phyloP scores from a whole-genome alignment of 345 rosid genomes.

The Turnera subulata region DNA sequence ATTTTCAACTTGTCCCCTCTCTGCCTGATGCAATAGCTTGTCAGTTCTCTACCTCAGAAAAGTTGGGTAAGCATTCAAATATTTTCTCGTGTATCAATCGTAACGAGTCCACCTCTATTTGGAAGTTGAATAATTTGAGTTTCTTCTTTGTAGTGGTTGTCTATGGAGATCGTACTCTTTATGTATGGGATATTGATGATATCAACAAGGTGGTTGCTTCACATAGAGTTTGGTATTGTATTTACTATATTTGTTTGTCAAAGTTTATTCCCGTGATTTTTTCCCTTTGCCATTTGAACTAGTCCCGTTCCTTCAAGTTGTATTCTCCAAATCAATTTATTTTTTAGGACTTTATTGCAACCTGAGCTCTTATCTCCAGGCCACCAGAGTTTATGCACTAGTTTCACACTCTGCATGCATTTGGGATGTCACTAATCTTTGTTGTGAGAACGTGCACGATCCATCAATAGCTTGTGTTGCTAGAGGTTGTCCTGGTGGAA shows the following conservation, averaged over 20 bases:
- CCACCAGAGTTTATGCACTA: constrained; percentile 56
- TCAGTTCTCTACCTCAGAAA: constrained; percentile 60
- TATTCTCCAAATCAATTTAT: constrained; percentile 7
- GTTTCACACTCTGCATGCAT: constrained; percentile 74
- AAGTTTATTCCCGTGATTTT: neutral
- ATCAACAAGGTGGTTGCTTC: constrained; percentile 48
- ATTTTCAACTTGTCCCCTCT: constrained; percentile 21
- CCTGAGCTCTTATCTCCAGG: constrained; percentile 37
- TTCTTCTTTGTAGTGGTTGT: constrained; percentile 58
- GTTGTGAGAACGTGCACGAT: constrained; percentile 72
- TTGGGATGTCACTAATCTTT: constrained; percentile 79
- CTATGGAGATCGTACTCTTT: constrained; percentile 70
- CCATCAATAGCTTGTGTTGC: constrained; percentile 65
- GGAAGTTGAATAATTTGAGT: constrained; percentile 1
- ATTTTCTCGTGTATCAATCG: constrained; percentile 2
- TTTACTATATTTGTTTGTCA: too few relatives aligned
- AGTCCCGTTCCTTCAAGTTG: constrained; percentile 10
- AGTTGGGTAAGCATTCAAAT: constrained; percentile 47
- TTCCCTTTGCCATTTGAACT: constrained; percentile 11
- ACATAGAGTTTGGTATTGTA: neutral
- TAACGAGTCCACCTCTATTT: neutral
- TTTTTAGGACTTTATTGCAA: constrained; percentile 21
- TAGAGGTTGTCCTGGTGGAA: constrained; percentile 78
- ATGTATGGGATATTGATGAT: constrained; percentile 66
- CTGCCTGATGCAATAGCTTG: constrained; percentile 81